Evolutionary conservation across 2,329 filamentous ascomycete species (phyloP), one percentile per base, ranked within the genome.

Genomic region (Ceratocystiopsis brevicomis): DNA sequence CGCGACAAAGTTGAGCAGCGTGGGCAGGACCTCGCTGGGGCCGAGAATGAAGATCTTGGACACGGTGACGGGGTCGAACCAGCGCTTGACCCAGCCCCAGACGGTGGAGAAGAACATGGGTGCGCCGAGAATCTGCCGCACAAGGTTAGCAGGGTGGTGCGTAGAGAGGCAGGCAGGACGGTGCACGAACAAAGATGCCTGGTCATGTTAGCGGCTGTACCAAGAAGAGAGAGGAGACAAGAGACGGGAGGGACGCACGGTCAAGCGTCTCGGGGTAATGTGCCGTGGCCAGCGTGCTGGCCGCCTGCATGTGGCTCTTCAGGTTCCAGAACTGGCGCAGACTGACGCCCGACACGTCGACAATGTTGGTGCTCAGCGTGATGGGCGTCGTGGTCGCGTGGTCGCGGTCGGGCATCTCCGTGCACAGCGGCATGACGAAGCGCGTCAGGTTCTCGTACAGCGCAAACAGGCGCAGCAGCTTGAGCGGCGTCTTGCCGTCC

Each of bases 251-350:
- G 25, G 79, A 85, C 59, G 81, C 82, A 52, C 83, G 72, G 58
- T 92, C 88, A 41, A 95, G 64, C 0, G 87, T 96, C 63, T 96
- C 88, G 1, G 88, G 88, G 58, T 95, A 96, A 62, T 95, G 83
- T 6, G 87, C 85, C 4, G 87, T 95, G 6, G 88, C 88, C 44
- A 95, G 67, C 47, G 78, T 74, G 55, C 81, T 87, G 2, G 87
- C 87, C 54, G 86, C 81, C 63, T 95, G 87, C 86, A 96, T 93
- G 60, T 95, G 88, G 19, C 64, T 65, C 66, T 92, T 90, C 48
- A 96, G 62, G 61, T 92, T 92, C 88, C 88, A 95, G 59, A 95
- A 95, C 64, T 92, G 86, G 65, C 83, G 85, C 59, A 96, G 60
- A 6, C 84, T 84, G 21, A 95, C 87, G 14, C 79, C 78, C 15